Percentiles rank a stretch among this genome's conserved stretches.
Conservation (phyloP, 2,329 filamentous ascomycete genomes). For the Neopestalotiopsis clavispora region DNA sequence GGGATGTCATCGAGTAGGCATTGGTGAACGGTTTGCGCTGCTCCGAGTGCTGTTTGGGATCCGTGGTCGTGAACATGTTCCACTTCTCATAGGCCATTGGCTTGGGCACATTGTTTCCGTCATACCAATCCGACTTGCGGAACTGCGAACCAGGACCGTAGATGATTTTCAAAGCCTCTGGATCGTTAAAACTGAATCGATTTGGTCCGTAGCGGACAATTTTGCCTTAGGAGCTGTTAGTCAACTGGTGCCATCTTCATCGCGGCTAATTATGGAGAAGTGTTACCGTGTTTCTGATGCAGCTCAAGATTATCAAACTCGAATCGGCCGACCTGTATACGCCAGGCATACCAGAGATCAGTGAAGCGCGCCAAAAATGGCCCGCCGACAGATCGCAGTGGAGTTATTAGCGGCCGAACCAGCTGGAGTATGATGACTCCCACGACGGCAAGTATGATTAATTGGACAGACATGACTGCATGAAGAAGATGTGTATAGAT, state of each 20-base stretch:
- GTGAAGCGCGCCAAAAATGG: conserved; percentile 45
- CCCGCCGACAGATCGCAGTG: conserved; percentile 35
- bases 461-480: not conserved
- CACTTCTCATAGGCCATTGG: conserved; percentile 18
- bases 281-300: conserved; percentile 35
- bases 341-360: conserved; percentile 41
- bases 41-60: conserved; percentile 31
- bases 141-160: conserved; percentile 44
- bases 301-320: conserved; percentile 32
- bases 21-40: conserved; percentile 33
- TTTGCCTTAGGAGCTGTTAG: conserved; percentile 27
- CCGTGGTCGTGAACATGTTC: conserved; percentile 36
- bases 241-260: not conserved
- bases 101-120: conserved; percentile 26
- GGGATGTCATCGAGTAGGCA: conserved; percentile 36
- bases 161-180: conserved; percentile 44
- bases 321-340: conserved; percentile 31
- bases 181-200: conserved; percentile 50
- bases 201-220: conserved; percentile 53
- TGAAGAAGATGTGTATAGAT: too few relatives aligned
- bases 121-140: conserved; percentile 40
- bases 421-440: not conserved
- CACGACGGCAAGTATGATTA: not conserved
- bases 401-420: not conserved
- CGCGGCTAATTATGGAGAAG: too few relatives aligned